Percentiles rank a stretch among this genome's conserved stretches.
Conservation (phyloP, 2,329 filamentous ascomycete species). For the Geosmithia putterillii region DNA sequence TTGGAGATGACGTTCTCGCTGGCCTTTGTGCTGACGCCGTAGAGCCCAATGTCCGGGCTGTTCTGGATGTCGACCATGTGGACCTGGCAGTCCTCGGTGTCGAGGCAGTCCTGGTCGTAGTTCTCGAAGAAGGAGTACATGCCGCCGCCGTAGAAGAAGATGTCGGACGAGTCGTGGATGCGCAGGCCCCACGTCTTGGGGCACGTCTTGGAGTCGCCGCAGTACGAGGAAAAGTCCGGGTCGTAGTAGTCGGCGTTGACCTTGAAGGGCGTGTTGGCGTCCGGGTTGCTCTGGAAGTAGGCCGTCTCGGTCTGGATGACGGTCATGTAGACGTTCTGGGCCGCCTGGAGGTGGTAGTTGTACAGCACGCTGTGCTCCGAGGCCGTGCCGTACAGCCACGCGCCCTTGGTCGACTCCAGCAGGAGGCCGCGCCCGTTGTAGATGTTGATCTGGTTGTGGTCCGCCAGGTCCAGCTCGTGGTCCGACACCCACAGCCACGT, state of each 20-base stretch:
- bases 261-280: conserved; percentile 53
- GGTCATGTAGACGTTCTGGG: conserved; percentile 69
- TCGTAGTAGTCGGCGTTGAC: conserved; percentile 47
- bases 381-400: conserved; percentile 74
- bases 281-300: conserved; percentile 76
- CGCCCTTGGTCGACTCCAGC: conserved; percentile 61
- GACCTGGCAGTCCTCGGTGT: conserved; percentile 57
- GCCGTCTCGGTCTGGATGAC: conserved; percentile 85
- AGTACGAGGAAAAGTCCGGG: conserved; percentile 53
- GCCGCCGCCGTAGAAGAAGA: conserved; percentile 61
- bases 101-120: conserved; percentile 60
- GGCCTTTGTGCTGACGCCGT: conserved; percentile 63
- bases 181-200: conserved; percentile 70
- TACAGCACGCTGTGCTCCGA: conserved; percentile 56
- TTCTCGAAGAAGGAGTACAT: conserved; percentile 79
- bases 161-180: conserved; percentile 51
- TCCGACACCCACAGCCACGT: conserved; percentile 85
- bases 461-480: conserved; percentile 68
- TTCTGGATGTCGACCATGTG: conserved; percentile 66
- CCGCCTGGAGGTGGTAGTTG: conserved; percentile 76
- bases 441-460: conserved; percentile 70
- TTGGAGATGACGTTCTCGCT: conserved; percentile 60
- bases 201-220: conserved; percentile 35
- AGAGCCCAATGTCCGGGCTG: conserved; percentile 49
- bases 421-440: conserved; percentile 79